Evolutionary conservation across 192 early-diverging fungal species (phyloP).

Genomic region (Gaertneriomyces semiglobifer): DNA sequence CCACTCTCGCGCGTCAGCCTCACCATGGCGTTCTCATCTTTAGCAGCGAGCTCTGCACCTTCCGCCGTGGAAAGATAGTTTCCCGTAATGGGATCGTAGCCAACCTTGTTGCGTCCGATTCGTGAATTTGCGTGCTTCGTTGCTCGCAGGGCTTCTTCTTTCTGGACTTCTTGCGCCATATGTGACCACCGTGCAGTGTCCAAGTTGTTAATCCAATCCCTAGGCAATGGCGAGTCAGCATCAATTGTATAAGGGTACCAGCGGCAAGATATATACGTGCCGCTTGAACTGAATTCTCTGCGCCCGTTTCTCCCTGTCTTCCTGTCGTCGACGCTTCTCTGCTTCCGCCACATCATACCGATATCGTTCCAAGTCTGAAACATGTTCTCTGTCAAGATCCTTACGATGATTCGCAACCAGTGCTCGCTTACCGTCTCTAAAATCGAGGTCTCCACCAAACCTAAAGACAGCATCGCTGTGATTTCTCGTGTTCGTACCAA

Average conservation of each 20-base stretch:
- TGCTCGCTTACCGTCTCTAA: constrained; percentile 11
- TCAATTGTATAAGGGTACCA: background rate
- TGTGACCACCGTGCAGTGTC: constrained; percentile 36
- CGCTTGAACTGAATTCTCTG: constrained; percentile 24
- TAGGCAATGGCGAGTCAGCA: constrained; percentile 11
- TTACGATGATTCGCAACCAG: background rate
- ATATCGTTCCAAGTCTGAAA: constrained; percentile 27
- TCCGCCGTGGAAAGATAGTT: constrained; percentile 28
- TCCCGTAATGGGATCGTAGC: constrained; percentile 46
- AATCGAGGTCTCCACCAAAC: constrained; percentile 37
- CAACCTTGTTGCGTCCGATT: constrained; percentile 37
- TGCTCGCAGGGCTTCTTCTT: constrained; percentile 16
- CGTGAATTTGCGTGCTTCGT: constrained; percentile 21
- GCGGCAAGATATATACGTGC: background rate
- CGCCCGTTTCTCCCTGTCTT: constrained; percentile 23
- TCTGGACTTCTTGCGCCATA: constrained; percentile 24
- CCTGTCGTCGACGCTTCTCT: constrained; percentile 27
- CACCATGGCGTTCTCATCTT: constrained; percentile 40
- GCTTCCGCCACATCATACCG: constrained; percentile 30
- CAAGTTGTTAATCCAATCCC: constrained; percentile 32
- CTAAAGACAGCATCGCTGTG: constrained; percentile 37
- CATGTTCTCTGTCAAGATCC: background rate
- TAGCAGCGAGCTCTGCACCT: constrained; percentile 30
- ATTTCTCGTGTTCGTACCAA: constrained; percentile 40
- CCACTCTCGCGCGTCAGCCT: background rate